phyloP scores from a whole-genome alignment of 2,329 filamentous ascomycete species.

The Aureobasidium sp. region DNA sequence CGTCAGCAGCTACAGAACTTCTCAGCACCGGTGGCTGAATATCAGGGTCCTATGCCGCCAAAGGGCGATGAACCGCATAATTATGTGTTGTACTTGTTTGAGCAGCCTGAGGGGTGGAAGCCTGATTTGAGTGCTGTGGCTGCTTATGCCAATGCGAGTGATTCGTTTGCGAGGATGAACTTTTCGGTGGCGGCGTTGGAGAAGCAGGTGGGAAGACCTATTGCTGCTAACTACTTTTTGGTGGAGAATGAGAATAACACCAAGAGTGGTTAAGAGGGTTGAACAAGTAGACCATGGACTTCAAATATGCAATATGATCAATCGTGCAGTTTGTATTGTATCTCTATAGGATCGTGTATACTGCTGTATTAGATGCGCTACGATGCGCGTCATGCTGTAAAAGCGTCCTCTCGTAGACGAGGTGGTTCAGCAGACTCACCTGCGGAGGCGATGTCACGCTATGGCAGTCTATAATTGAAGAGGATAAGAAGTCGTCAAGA shows the following conservation, averaged over 20 bases:
- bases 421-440: neutral
- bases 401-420: too few relatives aligned
- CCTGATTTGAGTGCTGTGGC: slow-evolving; percentile 17
- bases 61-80: slow-evolving; percentile 21
- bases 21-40: slow-evolving; percentile 17
- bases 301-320: neutral
- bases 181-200: slow-evolving; percentile 18
- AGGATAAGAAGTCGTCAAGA: neutral
- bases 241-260: slow-evolving; percentile 6
- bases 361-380: neutral
- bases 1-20: slow-evolving; percentile 15
- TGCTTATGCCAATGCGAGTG: neutral
- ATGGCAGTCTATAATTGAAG: neutral
- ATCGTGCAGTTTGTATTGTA: neutral
- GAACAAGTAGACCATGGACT: neutral
- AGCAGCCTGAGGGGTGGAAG: slow-evolving; percentile 18
- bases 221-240: slow-evolving; percentile 22
- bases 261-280: neutral
- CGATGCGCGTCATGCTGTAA: too few relatives aligned
- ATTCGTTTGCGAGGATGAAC: slow-evolving; percentile 12
- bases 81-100: slow-evolving; percentile 24
- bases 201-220: slow-evolving; percentile 15
- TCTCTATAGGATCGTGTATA: neutral
- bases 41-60: slow-evolving; percentile 19
- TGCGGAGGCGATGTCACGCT: neutral